phyloP scores from a whole-genome alignment of 116 monocot genomes.

The Zostera marina region DNA sequence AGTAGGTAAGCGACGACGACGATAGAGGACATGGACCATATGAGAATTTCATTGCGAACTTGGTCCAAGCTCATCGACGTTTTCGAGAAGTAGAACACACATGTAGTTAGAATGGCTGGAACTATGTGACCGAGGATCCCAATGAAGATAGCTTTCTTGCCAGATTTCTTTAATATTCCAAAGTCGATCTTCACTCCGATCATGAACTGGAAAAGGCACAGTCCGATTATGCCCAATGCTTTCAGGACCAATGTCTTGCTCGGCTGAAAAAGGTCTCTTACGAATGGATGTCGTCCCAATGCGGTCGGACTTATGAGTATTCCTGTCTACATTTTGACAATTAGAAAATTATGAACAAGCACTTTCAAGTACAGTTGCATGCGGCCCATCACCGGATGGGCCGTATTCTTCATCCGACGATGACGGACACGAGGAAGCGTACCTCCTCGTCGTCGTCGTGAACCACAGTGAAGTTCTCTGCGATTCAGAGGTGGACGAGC shows the following conservation, averaged over 20 bases:
- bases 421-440: too few species aligned
- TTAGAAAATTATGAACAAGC: too few species aligned
- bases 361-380: too few species aligned
- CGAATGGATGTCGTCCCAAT: background rate
- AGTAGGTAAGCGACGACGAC: conserved; percentile 28
- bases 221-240: background rate
- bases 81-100: background rate
- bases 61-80: background rate
- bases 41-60: background rate
- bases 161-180: conserved; percentile 7
- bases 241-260: background rate
- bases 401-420: too few species aligned
- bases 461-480: too few species aligned
- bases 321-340: background rate
- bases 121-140: conserved; percentile 1
- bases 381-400: too few species aligned
- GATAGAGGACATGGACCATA: conserved; percentile 18
- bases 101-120: conserved; percentile 3
- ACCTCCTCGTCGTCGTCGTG: too few species aligned
- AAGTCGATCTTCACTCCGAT: conserved; percentile 21
- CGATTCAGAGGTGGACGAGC: background rate
- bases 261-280: background rate
- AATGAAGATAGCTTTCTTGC: conserved; percentile 16
- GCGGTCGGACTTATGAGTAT: background rate
- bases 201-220: conserved; percentile 9